phyloP scores from a whole-genome alignment of 176 grass and related monocot genomes.

The Paspalum notatum region DNA sequence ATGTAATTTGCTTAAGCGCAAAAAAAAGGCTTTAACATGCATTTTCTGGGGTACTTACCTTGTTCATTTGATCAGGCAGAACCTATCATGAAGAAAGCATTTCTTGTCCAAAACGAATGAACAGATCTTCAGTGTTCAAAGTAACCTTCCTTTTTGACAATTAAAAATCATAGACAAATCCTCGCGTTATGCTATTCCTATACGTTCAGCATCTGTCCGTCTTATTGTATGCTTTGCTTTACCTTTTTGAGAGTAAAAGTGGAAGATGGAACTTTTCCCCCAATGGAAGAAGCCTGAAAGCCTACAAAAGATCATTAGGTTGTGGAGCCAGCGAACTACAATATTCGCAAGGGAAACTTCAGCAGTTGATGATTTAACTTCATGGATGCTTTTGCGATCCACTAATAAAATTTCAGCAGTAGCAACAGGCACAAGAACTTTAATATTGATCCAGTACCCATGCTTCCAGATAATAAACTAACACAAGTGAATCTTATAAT shows the following conservation, averaged over 20 bases:
- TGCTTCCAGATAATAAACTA: conserved; percentile 52
- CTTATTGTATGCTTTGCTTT: conserved; percentile 32
- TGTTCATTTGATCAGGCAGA: conserved; percentile 19
- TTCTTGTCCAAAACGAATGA: conserved; percentile 7
- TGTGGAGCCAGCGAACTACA: conserved; percentile 27
- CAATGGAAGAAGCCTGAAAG: conserved; percentile 17
- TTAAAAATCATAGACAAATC: conserved; percentile 40
- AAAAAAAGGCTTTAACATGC: neutral
- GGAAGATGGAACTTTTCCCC: conserved; percentile 27
- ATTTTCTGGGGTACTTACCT: neutral
- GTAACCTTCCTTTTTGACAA: conserved; percentile 45
- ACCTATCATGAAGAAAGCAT: conserved; percentile 9
- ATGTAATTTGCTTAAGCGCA: neutral
- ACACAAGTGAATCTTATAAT: conserved; percentile 36
- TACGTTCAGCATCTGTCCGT: neutral
- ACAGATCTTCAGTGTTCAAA: conserved; percentile 32
- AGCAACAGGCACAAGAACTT: conserved; percentile 14
- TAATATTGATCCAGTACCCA: conserved; percentile 9
- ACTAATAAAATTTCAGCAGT: conserved; percentile 43
- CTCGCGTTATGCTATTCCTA: conserved; percentile 18
- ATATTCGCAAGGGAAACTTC: conserved; percentile 27
- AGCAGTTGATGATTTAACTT: conserved; percentile 27
- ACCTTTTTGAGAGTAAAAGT: conserved; percentile 42
- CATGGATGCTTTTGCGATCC: conserved; percentile 35
- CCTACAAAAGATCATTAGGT: conserved; percentile 30